phyloP scores from a whole-genome alignment of 495 filamentous ascomycete genomes.

The Apiosordaria backusii region DNA sequence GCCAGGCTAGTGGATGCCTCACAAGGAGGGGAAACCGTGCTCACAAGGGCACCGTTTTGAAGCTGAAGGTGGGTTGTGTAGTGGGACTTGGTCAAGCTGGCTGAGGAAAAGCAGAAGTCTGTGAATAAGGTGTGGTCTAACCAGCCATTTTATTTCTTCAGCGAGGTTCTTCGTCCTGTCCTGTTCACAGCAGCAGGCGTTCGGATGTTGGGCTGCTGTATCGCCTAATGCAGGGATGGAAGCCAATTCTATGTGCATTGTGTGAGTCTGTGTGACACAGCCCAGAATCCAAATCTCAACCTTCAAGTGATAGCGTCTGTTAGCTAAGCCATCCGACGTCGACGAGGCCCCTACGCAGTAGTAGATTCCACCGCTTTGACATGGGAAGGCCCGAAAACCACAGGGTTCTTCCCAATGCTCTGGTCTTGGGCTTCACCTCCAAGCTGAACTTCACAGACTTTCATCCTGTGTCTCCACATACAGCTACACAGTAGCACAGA shows the following conservation, averaged over 20 bases:
- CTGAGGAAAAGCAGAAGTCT: background rate
- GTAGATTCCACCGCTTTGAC: background rate
- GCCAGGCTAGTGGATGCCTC: background rate
- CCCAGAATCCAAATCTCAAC: background rate
- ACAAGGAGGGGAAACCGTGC: background rate
- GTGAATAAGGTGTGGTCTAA: background rate
- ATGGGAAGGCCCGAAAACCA: background rate
- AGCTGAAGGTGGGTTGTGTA: background rate
- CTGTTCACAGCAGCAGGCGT: no score
- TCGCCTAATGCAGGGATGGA: background rate
- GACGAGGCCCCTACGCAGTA: background rate
- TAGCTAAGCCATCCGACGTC: background rate
- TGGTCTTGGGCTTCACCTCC: background rate
- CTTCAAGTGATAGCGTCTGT: background rate
- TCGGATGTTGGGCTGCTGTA: background rate
- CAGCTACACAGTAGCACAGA: background rate
- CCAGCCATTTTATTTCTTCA: background rate
- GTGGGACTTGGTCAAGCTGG: background rate
- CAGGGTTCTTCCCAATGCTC: background rate
- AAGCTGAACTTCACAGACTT: background rate
- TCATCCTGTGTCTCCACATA: background rate
- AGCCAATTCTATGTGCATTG: background rate
- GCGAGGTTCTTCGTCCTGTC: background rate
- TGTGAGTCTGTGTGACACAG: background rate
- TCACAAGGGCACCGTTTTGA: no score